Evolutionary conservation across 768 basidiomycete genomes (phyloP), one percentile per base, ranked within the genome.

Genomic region (Hortiboletus campestris): DNA sequence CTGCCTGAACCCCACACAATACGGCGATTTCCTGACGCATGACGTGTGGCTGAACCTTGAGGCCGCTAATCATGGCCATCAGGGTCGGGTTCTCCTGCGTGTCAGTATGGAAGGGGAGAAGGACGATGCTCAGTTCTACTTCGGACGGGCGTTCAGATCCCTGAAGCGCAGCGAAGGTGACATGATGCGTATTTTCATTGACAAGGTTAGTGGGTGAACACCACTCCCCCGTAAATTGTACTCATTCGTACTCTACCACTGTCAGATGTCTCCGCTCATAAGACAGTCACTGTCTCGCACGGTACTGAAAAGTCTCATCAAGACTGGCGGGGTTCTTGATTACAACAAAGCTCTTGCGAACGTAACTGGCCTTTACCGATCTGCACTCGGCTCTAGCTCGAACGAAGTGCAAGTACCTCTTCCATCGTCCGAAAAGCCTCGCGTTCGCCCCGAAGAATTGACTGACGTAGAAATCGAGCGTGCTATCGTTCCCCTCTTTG

Each of bases 31-130:
- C 69, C 75, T 98, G 56, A 78, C 93, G 2, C 94, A 94, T 64
- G 97, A 99, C 56, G 69, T 95, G 8, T 94, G 94, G 89, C 81
- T 95, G 75, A 89, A 92, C 57, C 76, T 98, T 16, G 95, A 98
- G 67, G 85, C 87, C 0, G 39, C 55, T 44, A 65, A 68, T 19
- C 64, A 72, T 42, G 69, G 71, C 1, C 64, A 70, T 25, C 80
- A 84, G 51, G 94, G 97, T 6, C 83, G 93, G 34, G 80, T 98
- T 47, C 74, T 97, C 36, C 76, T 97, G 32, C 83, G 97, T 19
- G 82, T 98, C 55, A 95, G 93, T 67, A 97, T 98, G 94, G 97
- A 99, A 67, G 94, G 95, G 50, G 97, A 98, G 79, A 94, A 96
- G 73, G 94, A 97, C 63, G 97, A 99, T 68, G 91, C 94, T 9